Base-by-base conservation (phyloP, 371 early-diverging fungal genomes). In the Syncephalis fuscata region DNA sequence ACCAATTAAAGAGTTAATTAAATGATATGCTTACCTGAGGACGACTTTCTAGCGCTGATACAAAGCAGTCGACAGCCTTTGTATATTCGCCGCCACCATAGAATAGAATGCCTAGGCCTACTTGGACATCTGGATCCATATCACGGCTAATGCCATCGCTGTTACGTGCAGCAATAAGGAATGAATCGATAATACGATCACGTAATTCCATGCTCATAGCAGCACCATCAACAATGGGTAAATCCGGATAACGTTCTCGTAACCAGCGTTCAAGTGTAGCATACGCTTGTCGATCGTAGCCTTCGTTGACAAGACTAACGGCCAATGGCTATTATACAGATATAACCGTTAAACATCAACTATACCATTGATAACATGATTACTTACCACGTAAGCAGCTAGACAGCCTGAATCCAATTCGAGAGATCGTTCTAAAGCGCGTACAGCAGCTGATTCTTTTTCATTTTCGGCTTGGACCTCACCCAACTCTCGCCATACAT, bases 61-160 rank as follows among this genome's bases (percentile, higher is more conserved):
- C 74, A 71, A 97, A 97, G 57, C 98, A 97, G 62, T 97, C 98
- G 2, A 92, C 75, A 0, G 96, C 92, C 65, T 95, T 95, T 27
- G 72, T 73, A 53, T 85, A 94, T 50, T 95, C 92, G 36, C 80
- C 74, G 1, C 82, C 77, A 9, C 82, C 78, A 59, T 95, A 84
- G 62, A 92, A 93, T 46, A 97, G 58, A 1, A 97, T 80, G 2
- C 96, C 98, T 5, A 97, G 70, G 0, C 85, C 94, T 26, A 92
- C 73, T 62, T 97, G 94, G 0, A 95, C 88, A 56, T 90, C 85
- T 0, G 94, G 74, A 55, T 93, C 94, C 65, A 82, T 64, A 48
- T 81, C 78, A 43, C 73, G 41, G n/a, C 41, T 41, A 11, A 32
- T 70, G 17, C 77, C 86, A 7, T 80, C 76, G 26, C 69, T 56